Conservation (phyloP, 2,329 filamentous ascomycete species). For the Dryadomyces quercivorus region DNA sequence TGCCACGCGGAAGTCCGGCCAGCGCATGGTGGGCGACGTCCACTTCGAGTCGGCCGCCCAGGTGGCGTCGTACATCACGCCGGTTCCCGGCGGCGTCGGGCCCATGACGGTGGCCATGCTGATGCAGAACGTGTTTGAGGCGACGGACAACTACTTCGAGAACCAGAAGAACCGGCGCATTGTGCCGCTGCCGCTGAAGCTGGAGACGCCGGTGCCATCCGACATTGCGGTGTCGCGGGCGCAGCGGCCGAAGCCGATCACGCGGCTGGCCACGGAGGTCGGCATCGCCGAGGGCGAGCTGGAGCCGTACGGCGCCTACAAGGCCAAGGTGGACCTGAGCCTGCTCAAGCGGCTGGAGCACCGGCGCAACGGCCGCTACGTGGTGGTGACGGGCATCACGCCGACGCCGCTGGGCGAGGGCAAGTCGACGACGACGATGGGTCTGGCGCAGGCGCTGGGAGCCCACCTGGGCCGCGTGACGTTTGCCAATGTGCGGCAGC, state of each 20-base stretch:
- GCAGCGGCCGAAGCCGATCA: conserved; percentile 87
- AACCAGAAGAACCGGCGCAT: conserved; percentile 70
- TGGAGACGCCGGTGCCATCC: conserved; percentile 75
- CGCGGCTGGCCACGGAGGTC: conserved; percentile 69
- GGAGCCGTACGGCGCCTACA: conserved; percentile 89
- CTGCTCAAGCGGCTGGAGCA: conserved; percentile 76
- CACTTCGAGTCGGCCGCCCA: conserved; percentile 76
- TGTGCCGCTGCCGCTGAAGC: conserved; percentile 69
- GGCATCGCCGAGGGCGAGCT: conserved; percentile 82
- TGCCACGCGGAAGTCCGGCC: conserved; percentile 78
- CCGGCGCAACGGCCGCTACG: conserved; percentile 77
- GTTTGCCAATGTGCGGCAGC: conserved; percentile 95
- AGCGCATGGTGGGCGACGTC: conserved; percentile 88
- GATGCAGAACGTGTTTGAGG: conserved; percentile 85
- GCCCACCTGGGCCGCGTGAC: conserved; percentile 77
- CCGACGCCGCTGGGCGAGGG: conserved; percentile 94
- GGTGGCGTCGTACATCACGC: conserved; percentile 87
- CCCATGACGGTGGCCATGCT: conserved; percentile 99
- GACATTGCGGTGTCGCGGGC: conserved; percentile 86
- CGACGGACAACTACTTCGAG: conserved; percentile 71
- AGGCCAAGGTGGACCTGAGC: conserved; percentile 84
- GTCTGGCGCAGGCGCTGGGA: conserved; percentile 82
- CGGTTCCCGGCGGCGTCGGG: conserved; percentile 90
- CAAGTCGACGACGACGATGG: conserved; percentile 96
- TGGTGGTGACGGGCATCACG: conserved; percentile 90